Conservation (phyloP, 139 green algal species). For the Closterium sp. region DNA sequence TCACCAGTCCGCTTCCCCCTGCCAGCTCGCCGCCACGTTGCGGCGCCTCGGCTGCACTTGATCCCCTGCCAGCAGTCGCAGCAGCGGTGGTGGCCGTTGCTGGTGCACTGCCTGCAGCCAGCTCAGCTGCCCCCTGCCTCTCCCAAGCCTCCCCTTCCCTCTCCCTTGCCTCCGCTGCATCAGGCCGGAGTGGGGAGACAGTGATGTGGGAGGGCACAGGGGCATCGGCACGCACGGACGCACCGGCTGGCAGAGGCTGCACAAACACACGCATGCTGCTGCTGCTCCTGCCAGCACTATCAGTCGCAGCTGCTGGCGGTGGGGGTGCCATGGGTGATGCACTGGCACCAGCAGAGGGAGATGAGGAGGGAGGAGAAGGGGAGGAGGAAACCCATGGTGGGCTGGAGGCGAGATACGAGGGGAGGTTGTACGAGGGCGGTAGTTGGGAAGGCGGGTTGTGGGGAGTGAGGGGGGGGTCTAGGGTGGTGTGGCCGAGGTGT, state of each 20-base stretch:
- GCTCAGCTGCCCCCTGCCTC: background rate
- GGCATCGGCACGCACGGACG: background rate
- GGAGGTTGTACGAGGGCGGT: background rate
- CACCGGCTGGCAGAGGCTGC: background rate
- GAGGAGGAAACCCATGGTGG: background rate
- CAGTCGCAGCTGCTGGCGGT: background rate
- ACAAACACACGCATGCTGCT: background rate
- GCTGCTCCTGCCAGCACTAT: background rate
- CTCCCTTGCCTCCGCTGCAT: background rate
- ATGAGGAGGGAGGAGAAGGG: background rate
- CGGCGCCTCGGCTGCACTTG: background rate
- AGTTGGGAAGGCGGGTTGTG: background rate
- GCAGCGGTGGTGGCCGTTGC: background rate
- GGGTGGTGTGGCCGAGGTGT: background rate
- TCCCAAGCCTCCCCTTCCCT: background rate
- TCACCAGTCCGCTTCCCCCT: background rate
- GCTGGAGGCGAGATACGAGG: background rate
- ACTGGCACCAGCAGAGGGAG: background rate
- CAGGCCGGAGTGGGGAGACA: background rate
- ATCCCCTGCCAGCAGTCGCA: background rate
- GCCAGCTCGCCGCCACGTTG: background rate
- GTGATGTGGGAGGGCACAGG: background rate
- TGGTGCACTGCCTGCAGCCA: background rate
- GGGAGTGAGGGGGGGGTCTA: background rate
- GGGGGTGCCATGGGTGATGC: background rate